These are phyloP conservation scores for Hypericum perforatum DNA, from an alignment of 345 rosid species.

Conservation along the genomic window DNA sequence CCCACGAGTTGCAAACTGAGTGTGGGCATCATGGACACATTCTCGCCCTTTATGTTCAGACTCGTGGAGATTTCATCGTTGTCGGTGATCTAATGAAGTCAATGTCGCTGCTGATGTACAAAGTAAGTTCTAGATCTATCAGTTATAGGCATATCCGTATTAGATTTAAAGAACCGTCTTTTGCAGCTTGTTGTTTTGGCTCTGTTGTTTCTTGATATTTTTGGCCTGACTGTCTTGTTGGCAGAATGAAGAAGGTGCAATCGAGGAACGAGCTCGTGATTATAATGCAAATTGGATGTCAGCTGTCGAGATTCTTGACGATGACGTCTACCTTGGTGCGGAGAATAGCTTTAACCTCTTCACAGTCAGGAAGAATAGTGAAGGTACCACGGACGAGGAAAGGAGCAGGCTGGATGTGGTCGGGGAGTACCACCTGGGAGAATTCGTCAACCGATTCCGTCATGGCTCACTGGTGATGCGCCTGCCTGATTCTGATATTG, in stretches of 20 bases:
- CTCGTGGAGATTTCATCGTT: conserved; percentile 91
- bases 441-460: conserved; percentile 76
- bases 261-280: conserved; percentile 85
- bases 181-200: not conserved
- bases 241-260: conserved; percentile 87
- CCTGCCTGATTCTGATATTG: conserved; percentile 80
- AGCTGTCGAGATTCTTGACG: conserved; percentile 85
- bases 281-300: conserved; percentile 90
- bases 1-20: conserved; percentile 77
- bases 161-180: not conserved
- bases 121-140: conserved; percentile 27
- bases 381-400: conserved; percentile 84
- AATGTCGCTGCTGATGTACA: conserved; percentile 79
- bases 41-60: conserved; percentile 80
- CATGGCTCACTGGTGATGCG: conserved; percentile 96
- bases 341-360: conserved; percentile 75
- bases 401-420: conserved; percentile 75
- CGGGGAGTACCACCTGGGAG: conserved; percentile 91
- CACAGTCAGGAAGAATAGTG: conserved; percentile 78
- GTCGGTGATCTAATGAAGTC: conserved; percentile 97
- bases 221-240: conserved; percentile 7
- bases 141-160: not conserved
- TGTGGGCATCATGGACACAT: conserved; percentile 90
- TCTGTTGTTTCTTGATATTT: not conserved
- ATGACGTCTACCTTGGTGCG: conserved; percentile 74